Conservation (phyloP, 305 asterid genomes). For the Withania somnifera region DNA sequence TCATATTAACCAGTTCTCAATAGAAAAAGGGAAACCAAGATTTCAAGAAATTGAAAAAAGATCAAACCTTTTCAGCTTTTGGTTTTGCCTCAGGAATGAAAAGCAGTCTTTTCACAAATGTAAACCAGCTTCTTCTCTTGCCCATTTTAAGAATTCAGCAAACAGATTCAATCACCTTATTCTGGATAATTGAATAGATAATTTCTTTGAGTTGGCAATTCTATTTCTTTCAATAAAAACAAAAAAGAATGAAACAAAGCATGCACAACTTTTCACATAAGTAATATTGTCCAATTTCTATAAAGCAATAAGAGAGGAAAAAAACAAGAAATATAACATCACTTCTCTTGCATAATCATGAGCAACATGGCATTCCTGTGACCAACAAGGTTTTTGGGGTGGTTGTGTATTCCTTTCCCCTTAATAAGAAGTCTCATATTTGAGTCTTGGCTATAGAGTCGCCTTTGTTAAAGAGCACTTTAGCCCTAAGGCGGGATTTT, state of each 20-base stretch:
- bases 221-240: background rate
- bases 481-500: background rate
- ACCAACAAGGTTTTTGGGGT: background rate
- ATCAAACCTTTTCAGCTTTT: conserved; percentile 45
- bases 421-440: background rate
- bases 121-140: conserved; percentile 61
- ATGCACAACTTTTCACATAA: background rate
- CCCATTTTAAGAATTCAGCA: conserved; percentile 36
- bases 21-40: background rate
- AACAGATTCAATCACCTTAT: background rate
- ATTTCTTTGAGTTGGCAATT: background rate
- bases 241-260: background rate
- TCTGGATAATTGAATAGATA: background rate
- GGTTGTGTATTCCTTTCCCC: background rate
- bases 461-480: background rate
- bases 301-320: background rate
- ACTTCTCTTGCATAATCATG: background rate
- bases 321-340: background rate
- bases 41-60: background rate
- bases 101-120: conserved; percentile 50
- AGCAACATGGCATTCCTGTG: background rate
- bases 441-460: background rate
- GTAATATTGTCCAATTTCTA: background rate
- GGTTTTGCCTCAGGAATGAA: conserved; percentile 49
- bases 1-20: background rate